Base-by-base conservation (phyloP, 2,329 filamentous ascomycete species). In the Aspergillus aculeatinus region DNA sequence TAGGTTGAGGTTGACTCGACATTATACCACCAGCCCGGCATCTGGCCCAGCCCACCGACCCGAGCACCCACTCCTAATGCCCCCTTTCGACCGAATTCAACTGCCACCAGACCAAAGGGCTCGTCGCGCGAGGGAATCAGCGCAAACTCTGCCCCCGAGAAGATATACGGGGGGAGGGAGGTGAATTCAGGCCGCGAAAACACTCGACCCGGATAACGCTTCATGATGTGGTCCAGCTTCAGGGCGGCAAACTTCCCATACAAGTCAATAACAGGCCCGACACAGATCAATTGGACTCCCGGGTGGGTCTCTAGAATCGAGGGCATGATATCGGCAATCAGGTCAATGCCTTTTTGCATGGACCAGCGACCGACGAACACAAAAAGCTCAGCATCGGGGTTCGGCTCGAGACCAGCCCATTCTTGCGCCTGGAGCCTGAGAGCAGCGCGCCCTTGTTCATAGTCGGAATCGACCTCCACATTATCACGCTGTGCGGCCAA, bases 1-100 rank as follows among this genome's bases (percentile, higher is more conserved):
- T 80, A 80, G 0, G 85, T 86, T 1, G 83, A 83, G 10, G 81
- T 85, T 0, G 84, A 87, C 69, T 89, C 87, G 57, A 89, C 83
- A 0, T 86, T 88, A 70, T 84, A 89, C 86, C 86, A 89, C 82
- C 85, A 88, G n/a, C 87, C 87, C n/a, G 87, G 87, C 85, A 89
- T 88, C 68, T 87, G 84, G 21, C 86, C 85, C 19, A 89, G 78
- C 57, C 86, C 87, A 64, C 86, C 86, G 23, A 89, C 87, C 55
- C 85, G 80, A 47, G 85, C 84, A 49, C 86, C 87, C 52, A 89
- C 85, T 65, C 86, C 87, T 50, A 89, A 79, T 27, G 86, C 87
- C 67, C 86, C 87, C 70, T 88, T 88, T 23, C 87, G 79, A 59
- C 86, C 86, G 65, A 88, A 89, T 66, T 89, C 86, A 47, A 89